A percentile compares a stretch with the other conserved stretches of the same genome.
These are phyloP conservation scores for Aspergillus nomiae DNA, from an alignment of 2,329 filamentous ascomycete genomes.

Conservation along the genomic window DNA sequence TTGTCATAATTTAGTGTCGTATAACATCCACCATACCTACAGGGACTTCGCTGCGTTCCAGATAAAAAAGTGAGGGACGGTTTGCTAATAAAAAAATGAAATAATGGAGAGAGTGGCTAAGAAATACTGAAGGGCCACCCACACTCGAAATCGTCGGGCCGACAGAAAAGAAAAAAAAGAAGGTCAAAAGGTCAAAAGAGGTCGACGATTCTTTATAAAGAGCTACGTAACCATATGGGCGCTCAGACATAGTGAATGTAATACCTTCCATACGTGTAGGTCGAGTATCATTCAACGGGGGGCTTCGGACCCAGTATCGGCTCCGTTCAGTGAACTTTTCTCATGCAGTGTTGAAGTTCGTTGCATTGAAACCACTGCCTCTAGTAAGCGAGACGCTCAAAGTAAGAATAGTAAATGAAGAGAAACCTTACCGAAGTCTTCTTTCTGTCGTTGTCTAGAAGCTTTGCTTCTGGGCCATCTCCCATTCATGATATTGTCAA, in stretches of 20 bases:
- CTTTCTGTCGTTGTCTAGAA: conserved; percentile 78
- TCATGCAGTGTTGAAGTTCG: conserved; percentile 90
- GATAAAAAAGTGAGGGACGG: background rate
- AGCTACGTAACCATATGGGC: background rate
- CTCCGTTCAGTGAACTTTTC: conserved; percentile 55
- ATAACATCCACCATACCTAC: background rate
- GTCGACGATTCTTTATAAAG: background rate
- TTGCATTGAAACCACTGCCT: conserved; percentile 79
- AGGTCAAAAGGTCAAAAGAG: background rate
- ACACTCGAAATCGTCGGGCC: background rate
- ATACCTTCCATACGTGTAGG: background rate
- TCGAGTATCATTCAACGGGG: background rate
- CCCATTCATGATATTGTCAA: conserved; percentile 92
- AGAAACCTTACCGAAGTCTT: conserved; percentile 77
- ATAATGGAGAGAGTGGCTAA: background rate
- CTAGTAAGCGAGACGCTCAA: conserved; percentile 49
- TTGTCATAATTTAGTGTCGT: background rate
- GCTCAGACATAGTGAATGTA: background rate
- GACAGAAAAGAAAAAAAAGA: background rate
- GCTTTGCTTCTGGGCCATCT: conserved; percentile 75
- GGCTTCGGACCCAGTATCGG: conserved; percentile 6
- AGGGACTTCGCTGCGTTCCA: background rate
- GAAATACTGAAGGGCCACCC: background rate
- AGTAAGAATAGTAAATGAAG: conserved; percentile 5
- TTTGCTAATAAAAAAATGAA: background rate